Evolutionary conservation across 768 basidiomycete species (phyloP).

Genomic region (Lentinula raphanica): DNA sequence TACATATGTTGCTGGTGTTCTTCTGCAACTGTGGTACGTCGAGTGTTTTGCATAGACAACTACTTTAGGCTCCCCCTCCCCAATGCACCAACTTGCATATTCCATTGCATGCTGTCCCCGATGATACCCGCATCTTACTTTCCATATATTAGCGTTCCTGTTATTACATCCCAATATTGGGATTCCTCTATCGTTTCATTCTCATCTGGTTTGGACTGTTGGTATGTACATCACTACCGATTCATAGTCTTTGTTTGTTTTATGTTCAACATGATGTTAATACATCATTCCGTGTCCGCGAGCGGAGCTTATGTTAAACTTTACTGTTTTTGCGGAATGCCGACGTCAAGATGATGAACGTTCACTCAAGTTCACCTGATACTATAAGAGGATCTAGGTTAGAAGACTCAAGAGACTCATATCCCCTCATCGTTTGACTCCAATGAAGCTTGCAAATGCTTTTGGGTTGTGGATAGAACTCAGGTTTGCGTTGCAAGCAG

Average conservation of each 20-base stretch:
- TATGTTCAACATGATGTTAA: not conserved
- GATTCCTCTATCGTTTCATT: not conserved
- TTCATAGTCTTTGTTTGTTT: not conserved
- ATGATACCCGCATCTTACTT: conserved; percentile 2
- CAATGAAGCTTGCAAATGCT: not conserved
- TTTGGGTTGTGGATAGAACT: conserved; percentile 25
- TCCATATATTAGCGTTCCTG: not conserved
- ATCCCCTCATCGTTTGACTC: not conserved
- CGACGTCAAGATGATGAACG: not conserved
- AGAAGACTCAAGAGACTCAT: not conserved
- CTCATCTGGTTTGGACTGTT: not conserved
- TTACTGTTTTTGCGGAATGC: not conserved
- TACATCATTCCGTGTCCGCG: not conserved
- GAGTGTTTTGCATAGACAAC: not conserved
- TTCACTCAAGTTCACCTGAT: not conserved
- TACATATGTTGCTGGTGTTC: not conserved
- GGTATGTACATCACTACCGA: not conserved
- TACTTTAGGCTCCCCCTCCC: too few relatives aligned
- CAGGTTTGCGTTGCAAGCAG: conserved; percentile 21
- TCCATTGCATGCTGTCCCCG: not conserved
- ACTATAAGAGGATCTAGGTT: not conserved
- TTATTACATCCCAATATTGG: not conserved
- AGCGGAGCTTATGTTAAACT: not conserved
- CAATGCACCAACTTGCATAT: not conserved
- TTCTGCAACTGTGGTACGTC: not conserved